Conservation (phyloP, 2,329 filamentous ascomycete genomes). For the Polytolypa hystricis region DNA sequence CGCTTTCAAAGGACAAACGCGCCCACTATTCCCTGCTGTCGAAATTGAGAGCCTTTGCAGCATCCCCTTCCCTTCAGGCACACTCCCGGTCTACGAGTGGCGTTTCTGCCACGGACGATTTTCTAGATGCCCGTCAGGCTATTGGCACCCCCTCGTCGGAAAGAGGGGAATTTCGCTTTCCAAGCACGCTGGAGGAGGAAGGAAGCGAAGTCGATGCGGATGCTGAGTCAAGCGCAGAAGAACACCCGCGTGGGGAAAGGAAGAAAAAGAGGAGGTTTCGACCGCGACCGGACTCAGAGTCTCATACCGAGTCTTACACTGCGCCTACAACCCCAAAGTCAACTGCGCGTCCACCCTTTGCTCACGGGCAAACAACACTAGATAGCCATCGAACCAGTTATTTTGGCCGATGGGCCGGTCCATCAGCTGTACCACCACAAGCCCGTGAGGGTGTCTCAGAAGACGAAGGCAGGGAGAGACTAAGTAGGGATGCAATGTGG, state of each 20-base stretch:
- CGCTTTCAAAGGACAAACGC: slow-evolving; percentile 44
- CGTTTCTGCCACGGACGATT: slow-evolving; percentile 28
- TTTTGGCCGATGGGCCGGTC: slow-evolving; percentile 54
- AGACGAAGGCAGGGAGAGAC: slow-evolving; percentile 58
- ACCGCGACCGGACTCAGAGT: slow-evolving; percentile 45
- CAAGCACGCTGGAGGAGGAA: slow-evolving; percentile 44
- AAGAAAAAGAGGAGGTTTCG: slow-evolving; percentile 54
- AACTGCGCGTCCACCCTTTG: slow-evolving; percentile 26
- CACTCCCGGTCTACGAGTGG: slow-evolving; percentile 42
- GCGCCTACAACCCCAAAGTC: slow-evolving; percentile 55
- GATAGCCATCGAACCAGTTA: slow-evolving; percentile 37
- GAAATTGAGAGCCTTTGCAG: slow-evolving; percentile 64
- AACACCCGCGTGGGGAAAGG: slow-evolving; percentile 44
- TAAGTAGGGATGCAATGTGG: slow-evolving; percentile 46
- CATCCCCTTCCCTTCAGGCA: slow-evolving; percentile 38
- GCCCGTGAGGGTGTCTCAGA: slow-evolving; percentile 59
- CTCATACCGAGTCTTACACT: slow-evolving; percentile 50
- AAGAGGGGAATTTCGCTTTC: slow-evolving; percentile 40
- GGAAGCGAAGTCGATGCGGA: slow-evolving; percentile 66
- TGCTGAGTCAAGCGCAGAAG: slow-evolving; percentile 77
- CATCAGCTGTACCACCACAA: slow-evolving; percentile 47
- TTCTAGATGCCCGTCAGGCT: slow-evolving; percentile 29
- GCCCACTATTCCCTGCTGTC: slow-evolving; percentile 58
- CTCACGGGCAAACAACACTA: slow-evolving; percentile 33
- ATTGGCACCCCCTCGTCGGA: slow-evolving; percentile 39